Evolutionary conservation across 805 yeast genomes (phyloP), one percentile per base, ranked within the genome.

Genomic region (Cyberlindnera mississippiensis): DNA sequence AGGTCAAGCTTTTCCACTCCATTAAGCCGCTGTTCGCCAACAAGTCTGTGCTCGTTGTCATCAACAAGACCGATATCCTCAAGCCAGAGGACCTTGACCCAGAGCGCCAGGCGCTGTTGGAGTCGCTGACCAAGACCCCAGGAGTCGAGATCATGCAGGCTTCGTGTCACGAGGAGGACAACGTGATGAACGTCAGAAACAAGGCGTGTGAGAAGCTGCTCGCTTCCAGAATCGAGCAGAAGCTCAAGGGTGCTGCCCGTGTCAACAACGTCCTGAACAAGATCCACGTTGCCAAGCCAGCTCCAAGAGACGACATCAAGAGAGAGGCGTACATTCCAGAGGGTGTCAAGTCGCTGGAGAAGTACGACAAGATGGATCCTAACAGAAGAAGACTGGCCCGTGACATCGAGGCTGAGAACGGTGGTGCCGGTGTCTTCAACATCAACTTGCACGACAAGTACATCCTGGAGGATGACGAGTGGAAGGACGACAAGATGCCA

Each of bases 351-450:
- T 53, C 50, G 13, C 55, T 78, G 56, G 73, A 69, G 60, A 85
- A 82, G 65, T 89, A 84, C 61, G 93, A 87, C 65, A 63, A 73
- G 17, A 74, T 75, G 52, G 96, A 88, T 66, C 93, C 96, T 51
- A 75, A 84, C 59, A 80, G 96, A 64, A 78, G 89, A 61, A 73
- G 59, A 52, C 75, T 93, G 57, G 89, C 95, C 30, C 78, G 87
- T 59, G 98, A 93, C 61, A 72, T 89, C 49, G 99, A 93, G 70
- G 83, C 76, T 37, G 96, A 85, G 63, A 87, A 93, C 58, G 99
- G 99, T 62, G 99, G 99, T 62, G 97, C 99, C 33, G 99, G 99
- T 74, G 99, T 93, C 28, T 93, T 70, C 74, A 93, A 89, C 70
- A 78, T 93, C 61, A 89, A 93, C 70, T 73, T 93, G 69, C 87